Percentiles rank a stretch among this genome's conserved stretches.
phyloP scores from a whole-genome alignment of 257 asterid genomes.

The Penstemon eatonii region DNA sequence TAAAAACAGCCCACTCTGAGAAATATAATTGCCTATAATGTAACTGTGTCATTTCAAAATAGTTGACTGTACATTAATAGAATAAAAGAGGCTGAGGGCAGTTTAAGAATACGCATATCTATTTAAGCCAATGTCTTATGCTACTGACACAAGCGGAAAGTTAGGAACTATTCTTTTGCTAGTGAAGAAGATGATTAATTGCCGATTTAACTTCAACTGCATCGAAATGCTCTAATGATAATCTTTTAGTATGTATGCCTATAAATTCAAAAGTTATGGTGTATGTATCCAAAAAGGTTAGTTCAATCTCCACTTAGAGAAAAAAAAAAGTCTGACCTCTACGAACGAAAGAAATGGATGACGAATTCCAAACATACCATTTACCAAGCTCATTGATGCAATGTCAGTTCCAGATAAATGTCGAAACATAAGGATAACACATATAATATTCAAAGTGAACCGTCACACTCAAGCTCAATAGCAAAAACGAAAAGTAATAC shows the following conservation, averaged over 20 bases:
- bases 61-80: not conserved
- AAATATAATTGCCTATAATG: not conserved
- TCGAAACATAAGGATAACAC: not conserved
- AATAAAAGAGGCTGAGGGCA: not conserved
- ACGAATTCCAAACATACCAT: slow-evolving; percentile 5
- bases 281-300: not conserved
- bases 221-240: not conserved
- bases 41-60: not conserved
- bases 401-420: not conserved
- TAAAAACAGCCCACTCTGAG: not conserved
- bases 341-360: slow-evolving; percentile 7
- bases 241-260: not conserved
- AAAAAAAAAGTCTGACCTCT: not conserved
- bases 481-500: not conserved
- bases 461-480: not conserved
- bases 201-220: not conserved
- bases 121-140: not conserved
- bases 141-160: not conserved
- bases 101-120: not conserved
- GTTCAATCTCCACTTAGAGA: not conserved
- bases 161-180: not conserved
- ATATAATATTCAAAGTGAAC: not conserved
- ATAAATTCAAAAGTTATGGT: not conserved
- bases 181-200: not conserved
- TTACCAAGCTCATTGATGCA: not conserved